These are phyloP conservation scores for Benincasa hispida DNA, from an alignment of 306 rosid species.

Conservation along the genomic window DNA sequence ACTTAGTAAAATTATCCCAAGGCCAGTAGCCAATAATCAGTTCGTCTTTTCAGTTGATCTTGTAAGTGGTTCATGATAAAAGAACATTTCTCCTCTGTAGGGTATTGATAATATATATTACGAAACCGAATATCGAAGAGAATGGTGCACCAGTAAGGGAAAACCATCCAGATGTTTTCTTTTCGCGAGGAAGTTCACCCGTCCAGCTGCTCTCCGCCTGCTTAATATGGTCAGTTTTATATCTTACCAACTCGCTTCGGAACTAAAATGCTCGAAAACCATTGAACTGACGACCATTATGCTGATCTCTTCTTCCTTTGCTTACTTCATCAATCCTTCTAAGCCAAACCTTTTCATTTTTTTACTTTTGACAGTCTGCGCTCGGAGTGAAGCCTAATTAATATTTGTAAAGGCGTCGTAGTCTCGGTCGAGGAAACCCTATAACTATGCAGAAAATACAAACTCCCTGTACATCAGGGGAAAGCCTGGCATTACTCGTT, in stretches of 20 bases:
- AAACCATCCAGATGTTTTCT: constrained; percentile 88
- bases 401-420: not conserved
- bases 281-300: not conserved
- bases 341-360: constrained; percentile 1
- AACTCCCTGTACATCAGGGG: not conserved
- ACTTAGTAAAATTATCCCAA: not conserved
- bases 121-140: constrained; percentile 89
- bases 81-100: constrained; percentile 27
- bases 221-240: constrained; percentile 51
- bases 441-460: not conserved
- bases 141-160: constrained; percentile 89
- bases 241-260: not conserved
- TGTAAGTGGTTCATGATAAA: not conserved
- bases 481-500: not conserved
- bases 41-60: not conserved
- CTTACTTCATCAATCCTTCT: not conserved
- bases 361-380: constrained; percentile 10
- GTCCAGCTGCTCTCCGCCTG: constrained; percentile 90
- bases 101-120: constrained; percentile 79
- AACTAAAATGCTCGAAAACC: not conserved
- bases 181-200: constrained; percentile 84
- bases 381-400: constrained; percentile 9
- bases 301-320: not conserved
- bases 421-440: not conserved
- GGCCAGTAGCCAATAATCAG: not conserved